Base-by-base conservation (phyloP, 2,329 filamentous ascomycete genomes). In the Fusarium sp. region DNA sequence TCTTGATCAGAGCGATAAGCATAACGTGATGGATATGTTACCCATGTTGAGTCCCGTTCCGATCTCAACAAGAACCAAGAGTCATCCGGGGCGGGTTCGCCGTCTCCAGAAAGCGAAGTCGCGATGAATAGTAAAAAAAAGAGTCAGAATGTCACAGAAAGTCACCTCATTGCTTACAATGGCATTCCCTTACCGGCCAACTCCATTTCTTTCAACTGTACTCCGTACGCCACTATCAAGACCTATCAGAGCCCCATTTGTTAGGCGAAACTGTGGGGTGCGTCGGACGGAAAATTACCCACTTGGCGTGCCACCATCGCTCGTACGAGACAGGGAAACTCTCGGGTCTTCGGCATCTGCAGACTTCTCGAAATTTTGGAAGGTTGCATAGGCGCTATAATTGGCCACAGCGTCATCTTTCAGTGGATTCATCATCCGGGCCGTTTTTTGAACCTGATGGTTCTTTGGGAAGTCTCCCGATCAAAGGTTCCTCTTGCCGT, bases 321-420 rank as follows among this genome's bases (percentile, higher is more conserved):
- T 71, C 71, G 72, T 69, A 74, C 71, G 72, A 75, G 62, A 64
- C 63, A 51, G 45, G 61, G 44, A 40, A 15, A 6, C 27, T 15
- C 25, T 69, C 72, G 72, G 71, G 30, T 67, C 61, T 52, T 72
- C 72, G 72, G 72, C 71, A 58, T 52, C 59, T 70, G 71, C 62
- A 70, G 67, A 73, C 44, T 74, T 75, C 69, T 73, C 63, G 73
- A 75, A 75, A 71, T 46, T 69, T 64, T 71, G 62, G 55, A 58
- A 59, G 51, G 45, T 60, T 53, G 16, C 34, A 27, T 38, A 25
- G 32, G 18, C 18, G 49, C 24, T n/a, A 13, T 13, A 22, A 53
- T 53, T 53, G 49, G 49, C 32, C 34, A 53, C 49, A 53, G 22
- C 49, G 34, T 53, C 49, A 53, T 53, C 49, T 53, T 56, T 46